phyloP scores from a whole-genome alignment of 768 basidiomycete genomes.

The Amanita rubescens region DNA sequence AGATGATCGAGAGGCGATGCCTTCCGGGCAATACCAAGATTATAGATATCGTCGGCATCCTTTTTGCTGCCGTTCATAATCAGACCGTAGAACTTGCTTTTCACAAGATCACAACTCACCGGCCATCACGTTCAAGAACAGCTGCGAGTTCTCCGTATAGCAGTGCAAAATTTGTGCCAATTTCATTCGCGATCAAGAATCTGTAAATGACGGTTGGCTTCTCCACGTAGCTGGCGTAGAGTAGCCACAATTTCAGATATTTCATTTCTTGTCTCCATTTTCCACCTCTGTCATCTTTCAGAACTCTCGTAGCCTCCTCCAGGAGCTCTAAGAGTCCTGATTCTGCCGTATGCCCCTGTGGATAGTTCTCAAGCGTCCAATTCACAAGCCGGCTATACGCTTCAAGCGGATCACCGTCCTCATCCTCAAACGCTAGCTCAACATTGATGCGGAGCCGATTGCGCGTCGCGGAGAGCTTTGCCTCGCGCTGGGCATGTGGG shows the following conservation, averaged over 20 bases:
- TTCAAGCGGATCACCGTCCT: conserved; percentile 77
- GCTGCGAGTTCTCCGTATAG: conserved; percentile 92
- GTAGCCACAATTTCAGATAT: conserved; percentile 90
- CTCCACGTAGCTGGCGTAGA: conserved; percentile 91
- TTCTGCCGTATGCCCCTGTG: conserved; percentile 83
- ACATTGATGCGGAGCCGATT: conserved; percentile 66
- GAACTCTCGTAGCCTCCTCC: conserved; percentile 83
- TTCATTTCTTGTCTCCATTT: conserved; percentile 73
- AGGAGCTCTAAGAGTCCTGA: conserved; percentile 88
- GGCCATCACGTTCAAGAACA: conserved; percentile 72
- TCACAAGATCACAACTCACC: conserved; percentile 38
- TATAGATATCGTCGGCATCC: conserved; percentile 85
- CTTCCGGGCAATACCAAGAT: conserved; percentile 80
- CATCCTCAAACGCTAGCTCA: conserved; percentile 71
- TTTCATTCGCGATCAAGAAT: conserved; percentile 86
- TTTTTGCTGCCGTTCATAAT: conserved; percentile 46
- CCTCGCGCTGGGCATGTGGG: conserved; percentile 70
- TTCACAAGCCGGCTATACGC: conserved; percentile 81
- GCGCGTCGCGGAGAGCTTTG: conserved; percentile 57
- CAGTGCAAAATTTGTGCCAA: conserved; percentile 72
- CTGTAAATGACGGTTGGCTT: conserved; percentile 82
- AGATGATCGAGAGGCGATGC: conserved; percentile 79
- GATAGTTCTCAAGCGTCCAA: conserved; percentile 93
- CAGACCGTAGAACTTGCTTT: conserved; percentile 5
- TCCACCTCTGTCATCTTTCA: conserved; percentile 70